Percentiles rank a stretch among this genome's conserved stretches.
Evolutionary conservation across 75 land plant species (phyloP).

Genomic region (Picea sitchensis): DNA sequence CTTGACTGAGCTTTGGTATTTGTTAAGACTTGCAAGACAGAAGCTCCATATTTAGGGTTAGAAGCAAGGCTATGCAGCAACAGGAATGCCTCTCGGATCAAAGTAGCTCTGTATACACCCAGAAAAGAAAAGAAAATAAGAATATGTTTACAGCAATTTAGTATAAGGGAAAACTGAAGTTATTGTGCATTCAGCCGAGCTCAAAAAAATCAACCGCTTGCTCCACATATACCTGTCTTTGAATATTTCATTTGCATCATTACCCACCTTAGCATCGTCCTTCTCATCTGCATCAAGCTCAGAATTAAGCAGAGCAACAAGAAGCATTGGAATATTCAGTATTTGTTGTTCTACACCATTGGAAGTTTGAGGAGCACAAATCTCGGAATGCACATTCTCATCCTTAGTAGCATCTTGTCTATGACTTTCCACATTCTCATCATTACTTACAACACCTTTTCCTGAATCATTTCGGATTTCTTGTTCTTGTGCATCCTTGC

Average conservation of each 20-base stretch:
- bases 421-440: conserved; percentile 1
- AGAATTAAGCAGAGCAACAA: background rate
- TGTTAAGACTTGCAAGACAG: conserved; percentile 3
- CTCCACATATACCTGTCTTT: conserved; percentile 8
- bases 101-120: background rate
- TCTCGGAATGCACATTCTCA: background rate
- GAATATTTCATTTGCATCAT: background rate
- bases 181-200: too few relatives aligned
- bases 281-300: conserved; percentile 9
- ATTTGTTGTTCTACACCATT: background rate
- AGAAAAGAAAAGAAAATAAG: too few relatives aligned
- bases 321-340: background rate
- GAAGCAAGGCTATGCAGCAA: conserved; percentile 3
- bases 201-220: background rate
- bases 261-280: background rate
- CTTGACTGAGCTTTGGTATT: background rate
- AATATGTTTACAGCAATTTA: too few relatives aligned
- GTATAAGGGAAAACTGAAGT: too few relatives aligned
- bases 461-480: background rate
- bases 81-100: conserved; percentile 3
- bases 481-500: conserved; percentile 1
- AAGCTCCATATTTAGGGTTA: conserved; percentile 9
- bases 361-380: background rate
- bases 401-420: background rate
- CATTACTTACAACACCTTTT: background rate